Evolutionary conservation across 1,139 yeast genomes (phyloP), one percentile per base, ranked within the genome.

Genomic region (Yarrowia galli): DNA sequence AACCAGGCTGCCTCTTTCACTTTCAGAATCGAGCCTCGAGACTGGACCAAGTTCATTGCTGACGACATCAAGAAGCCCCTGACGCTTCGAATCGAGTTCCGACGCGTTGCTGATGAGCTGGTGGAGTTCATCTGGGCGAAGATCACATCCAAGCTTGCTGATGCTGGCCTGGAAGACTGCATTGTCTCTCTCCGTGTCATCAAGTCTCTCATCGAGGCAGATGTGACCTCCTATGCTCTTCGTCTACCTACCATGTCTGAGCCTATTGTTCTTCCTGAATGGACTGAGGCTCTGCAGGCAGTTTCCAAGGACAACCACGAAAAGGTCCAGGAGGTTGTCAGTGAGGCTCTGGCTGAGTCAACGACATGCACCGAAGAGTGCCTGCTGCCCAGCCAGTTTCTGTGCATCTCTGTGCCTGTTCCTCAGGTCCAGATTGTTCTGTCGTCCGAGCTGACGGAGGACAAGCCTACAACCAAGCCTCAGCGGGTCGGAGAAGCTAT

Each of bases 1-100:
- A 86, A 84, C 74, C 85, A 85, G 4, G 92, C 88, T n/a, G 92
- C 90, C 69, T 90, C 92, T 0, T 91, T 84, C 75, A 82, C 83
- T 66, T 82, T 89, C 28, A 76, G 75, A 38, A 77, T 74, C 43
- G 69, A 63, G 18, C 68, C 71, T n/a, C 69, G 69, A 12, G 64
- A 65, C 25, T 58, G 45, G 45, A 25, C 65, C 18, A 40, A 73
- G 35, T 74, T 75, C 16, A 73, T 75, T 54, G 72, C 74, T 15
- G 72, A 74, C 15, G 77, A 75, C 61, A 72, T 72, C 4, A 61
- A 61, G 56, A 61, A 48, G 38, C 56, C 66, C 6, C 46, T 61
- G 22, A 13, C 36, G 6, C 56, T 61, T 6, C 20, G 36, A 25
- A 36, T 61, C 38, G 56, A 61, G 18, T 61, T 46, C 38, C 45